A percentile compares a stretch with the other conserved stretches of the same genome.
These are phyloP conservation scores for Pseudopyricularia cyperi DNA, from an alignment of 2,329 filamentous ascomycete genomes.

Conservation along the genomic window DNA sequence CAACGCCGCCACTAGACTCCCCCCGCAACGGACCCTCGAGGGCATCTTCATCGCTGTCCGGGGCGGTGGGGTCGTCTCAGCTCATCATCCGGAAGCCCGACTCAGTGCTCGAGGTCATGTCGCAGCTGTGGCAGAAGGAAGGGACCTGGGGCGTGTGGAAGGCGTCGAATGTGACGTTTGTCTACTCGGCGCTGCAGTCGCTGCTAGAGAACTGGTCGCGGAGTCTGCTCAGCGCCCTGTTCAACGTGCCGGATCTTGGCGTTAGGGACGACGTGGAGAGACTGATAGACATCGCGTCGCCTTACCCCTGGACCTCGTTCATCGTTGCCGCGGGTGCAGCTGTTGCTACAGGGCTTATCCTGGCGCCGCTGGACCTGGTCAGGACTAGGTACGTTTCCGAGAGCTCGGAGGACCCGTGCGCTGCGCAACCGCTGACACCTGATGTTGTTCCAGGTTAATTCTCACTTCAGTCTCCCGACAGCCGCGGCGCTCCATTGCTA, in stretches of 20 bases:
- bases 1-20: conserved; percentile 11
- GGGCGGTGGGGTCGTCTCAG: conserved; percentile 35
- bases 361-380: conserved; percentile 81
- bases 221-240: conserved; percentile 76
- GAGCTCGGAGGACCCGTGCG: background rate
- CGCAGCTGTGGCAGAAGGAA: conserved; percentile 79
- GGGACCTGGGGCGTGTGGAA: conserved; percentile 93
- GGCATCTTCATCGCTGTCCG: conserved; percentile 10
- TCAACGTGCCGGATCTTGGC: conserved; percentile 79
- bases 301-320: conserved; percentile 71
- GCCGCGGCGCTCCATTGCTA: conserved; percentile 65
- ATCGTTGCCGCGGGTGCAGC: conserved; percentile 54
- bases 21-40: background rate
- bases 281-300: conserved; percentile 57
- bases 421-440: conserved; percentile 13
- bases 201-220: conserved; percentile 86
- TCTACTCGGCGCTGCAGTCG: conserved; percentile 77
- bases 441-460: conserved; percentile 47
- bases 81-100: conserved; percentile 62
- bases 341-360: conserved; percentile 61
- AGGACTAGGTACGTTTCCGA: conserved; percentile 50
- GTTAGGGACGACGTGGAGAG: conserved; percentile 67
- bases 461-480: conserved; percentile 66
- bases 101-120: conserved; percentile 75
- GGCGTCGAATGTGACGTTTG: conserved; percentile 78